These are phyloP conservation scores for Vigna angularis DNA, from an alignment of 306 rosid species.

Conservation along the genomic window DNA sequence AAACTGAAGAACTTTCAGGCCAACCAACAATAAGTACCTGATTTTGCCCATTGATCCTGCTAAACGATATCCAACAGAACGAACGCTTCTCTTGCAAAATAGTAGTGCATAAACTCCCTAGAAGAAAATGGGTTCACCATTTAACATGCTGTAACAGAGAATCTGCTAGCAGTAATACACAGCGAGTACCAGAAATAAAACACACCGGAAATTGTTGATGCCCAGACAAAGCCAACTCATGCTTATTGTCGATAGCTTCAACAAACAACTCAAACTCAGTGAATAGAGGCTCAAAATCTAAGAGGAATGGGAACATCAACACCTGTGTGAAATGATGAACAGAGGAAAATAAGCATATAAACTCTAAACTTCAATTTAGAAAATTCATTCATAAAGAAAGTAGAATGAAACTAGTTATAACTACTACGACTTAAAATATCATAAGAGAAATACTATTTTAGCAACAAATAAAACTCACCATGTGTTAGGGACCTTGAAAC, in stretches of 20 bases:
- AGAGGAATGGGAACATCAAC: slow-evolving; percentile 82
- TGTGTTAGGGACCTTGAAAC: no score
- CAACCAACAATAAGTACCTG: slow-evolving; percentile 60
- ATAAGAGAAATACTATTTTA: slow-evolving; percentile 26
- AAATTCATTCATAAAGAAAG: slow-evolving; percentile 20
- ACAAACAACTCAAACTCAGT: slow-evolving; percentile 89
- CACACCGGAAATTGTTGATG: slow-evolving; percentile 94
- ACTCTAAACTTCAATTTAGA: slow-evolving; percentile 20
- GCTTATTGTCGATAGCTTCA: slow-evolving; percentile 85
- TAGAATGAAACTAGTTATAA: slow-evolving; percentile 24
- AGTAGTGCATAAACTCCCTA: slow-evolving; percentile 95
- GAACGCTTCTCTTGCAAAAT: slow-evolving; percentile 90
- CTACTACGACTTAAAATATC: background rate
- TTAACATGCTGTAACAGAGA: slow-evolving; percentile 29
- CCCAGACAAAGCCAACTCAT: slow-evolving; percentile 89
- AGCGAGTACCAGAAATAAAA: slow-evolving; percentile 33
- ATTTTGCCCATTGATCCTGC: slow-evolving; percentile 89
- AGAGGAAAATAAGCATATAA: slow-evolving; percentile 20
- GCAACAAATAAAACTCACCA: slow-evolving; percentile 1
- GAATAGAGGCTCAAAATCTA: slow-evolving; percentile 77
- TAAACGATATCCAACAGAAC: slow-evolving; percentile 93
- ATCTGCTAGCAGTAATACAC: slow-evolving; percentile 33
- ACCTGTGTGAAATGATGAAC: slow-evolving; percentile 58
- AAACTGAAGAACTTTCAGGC: slow-evolving; percentile 37
- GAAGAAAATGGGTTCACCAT: slow-evolving; percentile 41